Base-by-base conservation (phyloP, 768 basidiomycete genomes). In the Mycena rebaudengoi region DNA sequence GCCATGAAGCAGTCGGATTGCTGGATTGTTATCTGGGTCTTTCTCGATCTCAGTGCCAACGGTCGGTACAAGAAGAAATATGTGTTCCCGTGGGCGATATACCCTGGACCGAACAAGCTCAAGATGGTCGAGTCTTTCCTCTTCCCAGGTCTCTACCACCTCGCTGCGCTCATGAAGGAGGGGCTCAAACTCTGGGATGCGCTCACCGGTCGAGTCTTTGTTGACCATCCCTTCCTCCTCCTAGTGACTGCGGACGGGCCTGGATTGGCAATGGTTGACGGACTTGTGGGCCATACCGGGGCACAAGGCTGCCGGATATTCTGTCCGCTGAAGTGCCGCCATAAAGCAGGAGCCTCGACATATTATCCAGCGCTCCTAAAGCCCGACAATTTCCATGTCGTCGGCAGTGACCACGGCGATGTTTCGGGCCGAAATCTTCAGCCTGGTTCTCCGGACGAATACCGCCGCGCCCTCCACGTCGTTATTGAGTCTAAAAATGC, bases 241-340 rank as follows among this genome's bases (percentile, higher is more conserved):
- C 60, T 76, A 43, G 73, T 32, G 7, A 71, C 67, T 12, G 79
- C 78, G 6, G 79, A 84, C 66, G 73, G 71, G 1, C 71, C 74
- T 16, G 80, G 72, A 2, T 71, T 77, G 59, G 70, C 71, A 1
- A 48, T 70, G 25, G 40, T 80, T 8, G 74, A 67, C 65, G 78
- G 80, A 4, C 54, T 73, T 29, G 74, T 77, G 71, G 69, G 80
- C 0, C 80, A 82, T 61, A 69, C 73, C 18, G 76, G 78, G 4
- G 64, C 69, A 12, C 70, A 72, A 26, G 79, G 76, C 0, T 86
- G 84, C 53, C 70, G 72, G 0, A 33, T 79, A 7, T 73, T 70
- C 35, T 81, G 79, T 60, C 52, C 62, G 0, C 43, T 78, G 1
- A 65, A 59, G 29, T 77, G 79, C 10, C 71, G 71, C 7, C 73